Base-by-base conservation (phyloP, 176 grass and related monocot genomes). In the Chrysopogon serrulatus region DNA sequence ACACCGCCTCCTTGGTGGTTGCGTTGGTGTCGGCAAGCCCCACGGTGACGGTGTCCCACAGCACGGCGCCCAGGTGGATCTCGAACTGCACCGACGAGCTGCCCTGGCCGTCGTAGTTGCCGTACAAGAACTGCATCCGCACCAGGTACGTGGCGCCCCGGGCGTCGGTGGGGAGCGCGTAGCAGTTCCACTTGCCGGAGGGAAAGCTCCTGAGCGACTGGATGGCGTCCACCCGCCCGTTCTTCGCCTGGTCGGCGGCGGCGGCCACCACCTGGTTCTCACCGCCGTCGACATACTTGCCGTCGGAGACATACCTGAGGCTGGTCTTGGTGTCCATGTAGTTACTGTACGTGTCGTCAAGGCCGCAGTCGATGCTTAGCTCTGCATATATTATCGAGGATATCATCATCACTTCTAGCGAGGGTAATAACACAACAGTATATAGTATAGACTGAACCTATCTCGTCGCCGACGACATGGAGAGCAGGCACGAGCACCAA, bases 301-400 rank as follows among this genome's bases (percentile, higher is more conserved):
- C 48, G 48, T 56, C 53, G 21, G 53, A 56, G 21, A 0, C 8
- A 1, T 57, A 57, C 5, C 0, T 10, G 8, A 57, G 9, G n/a
- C 6, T 10, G 54, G 54, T 59, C 0, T 21, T 24, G 23, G 8
- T 24, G 23, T 59, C n/a, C n/a, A 2, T 24, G n/a, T 59, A 59
- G 3, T 9, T 23, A 26, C 54, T 59, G 54, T 59, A 59, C 23
- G 0, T 4, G 54, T 10, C 44, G 44, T 47, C 19, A n/a, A 59
- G 21, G 54, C 54, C 54, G n/a, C 54, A 59, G n/a, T 81, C 79
- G 65, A 81, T 81, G 65, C 79, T 81, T 5, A 81, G 2, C 34
- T 65, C 62, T 65, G 26, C 40, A 42, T 42, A n/a, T n/a, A n/a
- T n/a, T n/a, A n/a, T n/a, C n/a, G n/a, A n/a, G n/a, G 40, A 42